phyloP scores from a whole-genome alignment of 108 stramenopile species.

The Craspedostauros australis region DNA sequence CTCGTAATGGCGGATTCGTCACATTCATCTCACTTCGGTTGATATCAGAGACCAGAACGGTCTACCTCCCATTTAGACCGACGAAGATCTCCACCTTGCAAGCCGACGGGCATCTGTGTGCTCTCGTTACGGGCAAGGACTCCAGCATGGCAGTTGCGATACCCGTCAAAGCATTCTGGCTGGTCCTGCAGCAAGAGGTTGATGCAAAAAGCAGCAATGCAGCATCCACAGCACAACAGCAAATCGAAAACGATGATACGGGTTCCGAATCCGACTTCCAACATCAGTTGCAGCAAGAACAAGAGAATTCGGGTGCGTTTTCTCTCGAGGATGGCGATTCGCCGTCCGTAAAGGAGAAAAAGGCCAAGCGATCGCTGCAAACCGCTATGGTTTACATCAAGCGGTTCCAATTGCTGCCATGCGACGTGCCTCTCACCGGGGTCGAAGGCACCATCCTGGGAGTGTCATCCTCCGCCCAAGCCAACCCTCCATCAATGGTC shows the following conservation, averaged over 20 bases:
- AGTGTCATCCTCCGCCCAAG: no score
- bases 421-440: no score
- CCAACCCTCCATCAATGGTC: no score
- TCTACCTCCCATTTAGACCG: conserved; percentile 71
- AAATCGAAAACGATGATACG: neutral
- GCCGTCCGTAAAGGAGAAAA: no score
- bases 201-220: conserved; percentile 2
- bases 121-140: conserved; percentile 47
- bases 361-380: no score
- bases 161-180: no score
- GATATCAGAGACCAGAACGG: conserved; percentile 50
- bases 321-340: no score
- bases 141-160: conserved; percentile 27
- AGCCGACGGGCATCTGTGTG: conserved; percentile 54
- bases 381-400: no score
- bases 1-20: conserved; percentile 57
- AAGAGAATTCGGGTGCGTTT: no score
- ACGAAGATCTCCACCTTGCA: conserved; percentile 36
- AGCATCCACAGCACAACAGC: neutral
- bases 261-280: neutral
- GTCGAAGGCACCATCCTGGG: no score
- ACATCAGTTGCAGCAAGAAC: neutral
- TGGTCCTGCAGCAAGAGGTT: conserved; percentile 16
- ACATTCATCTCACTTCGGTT: conserved; percentile 63
- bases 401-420: no score